A percentile compares a stretch with the other conserved stretches of the same genome.
Evolutionary conservation across 805 yeast species (phyloP).

Genomic region (Yarrowia osloensis): DNA sequence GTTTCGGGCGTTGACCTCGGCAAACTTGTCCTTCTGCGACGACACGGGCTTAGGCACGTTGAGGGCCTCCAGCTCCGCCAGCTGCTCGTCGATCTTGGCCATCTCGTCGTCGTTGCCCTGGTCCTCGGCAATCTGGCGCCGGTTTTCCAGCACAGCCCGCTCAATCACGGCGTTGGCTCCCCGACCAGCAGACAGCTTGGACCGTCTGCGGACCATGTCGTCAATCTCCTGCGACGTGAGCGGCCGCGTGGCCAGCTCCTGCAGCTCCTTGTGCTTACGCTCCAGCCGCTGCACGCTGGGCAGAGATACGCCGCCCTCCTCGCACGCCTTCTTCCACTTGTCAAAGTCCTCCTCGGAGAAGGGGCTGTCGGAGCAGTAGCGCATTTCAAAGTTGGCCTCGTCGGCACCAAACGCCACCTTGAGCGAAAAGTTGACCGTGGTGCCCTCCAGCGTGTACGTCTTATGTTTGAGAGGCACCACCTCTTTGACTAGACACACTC

Average conservation of each 20-base stretch:
- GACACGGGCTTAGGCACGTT: conserved; percentile 14
- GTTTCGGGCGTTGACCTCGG: conserved; percentile 80
- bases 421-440: conserved; percentile 57
- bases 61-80: conserved; percentile 39
- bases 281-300: conserved; percentile 68
- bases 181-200: conserved; percentile 57
- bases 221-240: conserved; percentile 73
- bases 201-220: conserved; percentile 73
- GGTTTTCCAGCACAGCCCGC: conserved; percentile 70
- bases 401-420: conserved; percentile 80
- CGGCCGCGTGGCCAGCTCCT: conserved; percentile 61
- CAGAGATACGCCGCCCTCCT: conserved; percentile 55
- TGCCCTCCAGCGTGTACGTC: conserved; percentile 54
- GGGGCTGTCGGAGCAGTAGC: conserved; percentile 75
- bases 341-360: conserved; percentile 72
- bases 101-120: conserved; percentile 42
- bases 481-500: conserved; percentile 80
- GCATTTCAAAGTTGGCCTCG: conserved; percentile 73
- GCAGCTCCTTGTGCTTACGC: conserved; percentile 63
- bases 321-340: conserved; percentile 63
- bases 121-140: conserved; percentile 71
- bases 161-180: conserved; percentile 77
- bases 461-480: conserved; percentile 49
- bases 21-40: conserved; percentile 49
- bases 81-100: conserved; percentile 41